Conservation (phyloP, 495 filamentous ascomycete species). For the Penicillium silybi region DNA sequence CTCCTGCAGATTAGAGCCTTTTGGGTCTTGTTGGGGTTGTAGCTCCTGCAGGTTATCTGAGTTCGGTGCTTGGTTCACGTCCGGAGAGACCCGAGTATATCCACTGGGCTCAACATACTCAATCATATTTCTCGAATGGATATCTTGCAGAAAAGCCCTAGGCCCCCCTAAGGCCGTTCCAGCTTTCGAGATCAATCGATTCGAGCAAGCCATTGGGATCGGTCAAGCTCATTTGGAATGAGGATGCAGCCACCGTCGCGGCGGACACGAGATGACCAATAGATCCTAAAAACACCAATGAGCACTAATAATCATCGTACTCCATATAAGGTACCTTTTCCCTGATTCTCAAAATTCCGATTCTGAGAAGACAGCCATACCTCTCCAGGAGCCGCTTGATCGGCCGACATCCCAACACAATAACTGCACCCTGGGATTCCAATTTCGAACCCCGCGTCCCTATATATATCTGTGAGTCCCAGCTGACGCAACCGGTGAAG, state of each 20-base stretch:
- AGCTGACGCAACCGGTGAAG: conserved; percentile 26
- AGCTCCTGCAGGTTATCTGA: not conserved
- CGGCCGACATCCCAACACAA: conserved; percentile 44
- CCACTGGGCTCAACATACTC: conserved; percentile 3
- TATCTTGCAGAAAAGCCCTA: too few species aligned
- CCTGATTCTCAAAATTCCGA: conserved; percentile 47
- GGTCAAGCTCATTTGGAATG: conserved; percentile 34
- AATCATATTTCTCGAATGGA: not conserved
- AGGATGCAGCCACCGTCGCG: conserved; percentile 39
- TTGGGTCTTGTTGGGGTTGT: not conserved
- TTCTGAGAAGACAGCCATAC: conserved; percentile 47
- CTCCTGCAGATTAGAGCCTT: not conserved
- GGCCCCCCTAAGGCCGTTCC: too few species aligned
- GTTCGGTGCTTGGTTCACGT: not conserved
- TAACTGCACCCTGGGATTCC: conserved; percentile 44
- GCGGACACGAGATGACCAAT: conserved; percentile 41
- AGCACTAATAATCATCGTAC: not conserved
- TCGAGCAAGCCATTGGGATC: conserved; percentile 29
- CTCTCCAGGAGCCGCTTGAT: conserved; percentile 37
- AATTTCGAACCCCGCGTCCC: conserved; percentile 38
- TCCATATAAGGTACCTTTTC: conserved; percentile 28
- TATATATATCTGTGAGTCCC: conserved; percentile 36
- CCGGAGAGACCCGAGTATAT: too few species aligned
- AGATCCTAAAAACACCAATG: conserved; percentile 21
- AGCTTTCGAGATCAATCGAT: conserved; percentile 24